phyloP scores from a whole-genome alignment of 345 rosid genomes.

The Carallia pectinifolia region DNA sequence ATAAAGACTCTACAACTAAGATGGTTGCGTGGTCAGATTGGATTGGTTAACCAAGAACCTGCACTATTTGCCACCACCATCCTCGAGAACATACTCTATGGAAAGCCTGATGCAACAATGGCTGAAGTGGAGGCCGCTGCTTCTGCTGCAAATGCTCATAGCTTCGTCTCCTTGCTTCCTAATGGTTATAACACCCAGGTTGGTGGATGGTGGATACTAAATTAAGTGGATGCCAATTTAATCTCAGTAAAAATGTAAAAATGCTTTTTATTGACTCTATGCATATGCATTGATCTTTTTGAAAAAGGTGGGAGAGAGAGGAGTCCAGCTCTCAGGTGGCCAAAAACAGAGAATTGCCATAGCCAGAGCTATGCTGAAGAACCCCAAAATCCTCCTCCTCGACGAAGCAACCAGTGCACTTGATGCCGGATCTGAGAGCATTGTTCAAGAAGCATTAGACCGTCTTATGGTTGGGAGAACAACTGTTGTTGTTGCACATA shows the following conservation, averaged over 20 bases:
- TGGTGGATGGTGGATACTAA: constrained; percentile 15
- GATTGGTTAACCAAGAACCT: constrained; percentile 98
- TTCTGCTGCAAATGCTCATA: constrained; percentile 89
- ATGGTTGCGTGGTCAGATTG: constrained; percentile 90
- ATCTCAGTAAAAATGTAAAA: not conserved
- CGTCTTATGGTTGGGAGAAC: constrained; percentile 4
- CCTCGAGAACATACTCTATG: constrained; percentile 85
- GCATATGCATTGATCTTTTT: not conserved
- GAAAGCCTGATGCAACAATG: constrained; percentile 82
- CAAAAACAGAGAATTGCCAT: constrained; percentile 10
- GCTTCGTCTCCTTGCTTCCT: constrained; percentile 87
- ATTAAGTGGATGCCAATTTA: not conserved
- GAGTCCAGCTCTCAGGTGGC: constrained; percentile 33
- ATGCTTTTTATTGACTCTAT: not conserved
- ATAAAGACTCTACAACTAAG: constrained; percentile 78
- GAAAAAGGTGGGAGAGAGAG: constrained; percentile 69
- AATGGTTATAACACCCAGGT: constrained; percentile 94
- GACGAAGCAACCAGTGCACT: constrained; percentile 11
- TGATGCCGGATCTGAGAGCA: not conserved
- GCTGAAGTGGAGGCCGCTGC: constrained; percentile 91
- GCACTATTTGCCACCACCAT: constrained; percentile 97
- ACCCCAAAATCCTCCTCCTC: not conserved
- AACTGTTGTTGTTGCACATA: constrained; percentile 1
- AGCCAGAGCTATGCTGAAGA: constrained; percentile 1
- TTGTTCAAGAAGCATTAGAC: constrained; percentile 6